Percentiles rank a stretch among this genome's conserved stretches.
Evolutionary conservation across 108 stramenopile genomes (phyloP).

Genomic region (Conticribra guillardii): DNA sequence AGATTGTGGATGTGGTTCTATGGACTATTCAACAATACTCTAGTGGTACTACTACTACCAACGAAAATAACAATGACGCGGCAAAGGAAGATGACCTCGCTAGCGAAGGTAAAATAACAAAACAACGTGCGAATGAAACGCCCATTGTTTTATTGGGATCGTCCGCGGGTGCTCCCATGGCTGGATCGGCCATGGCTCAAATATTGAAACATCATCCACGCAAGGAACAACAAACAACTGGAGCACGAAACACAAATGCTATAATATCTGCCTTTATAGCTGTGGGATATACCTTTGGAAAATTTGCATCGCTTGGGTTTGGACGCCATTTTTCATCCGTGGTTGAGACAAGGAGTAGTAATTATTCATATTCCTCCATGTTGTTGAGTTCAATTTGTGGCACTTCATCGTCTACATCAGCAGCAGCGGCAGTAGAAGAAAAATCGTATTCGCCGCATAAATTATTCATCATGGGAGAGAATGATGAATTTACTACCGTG

Average conservation of each 20-base stretch:
- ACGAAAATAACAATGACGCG: too few species aligned
- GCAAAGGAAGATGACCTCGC: too few species aligned
- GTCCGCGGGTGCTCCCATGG: constrained; percentile 34
- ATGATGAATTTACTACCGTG: constrained; percentile 29
- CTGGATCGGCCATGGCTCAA: constrained; percentile 14
- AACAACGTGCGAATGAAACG: neutral
- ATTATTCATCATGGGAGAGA: constrained; percentile 37
- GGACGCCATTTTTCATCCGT: constrained; percentile 32
- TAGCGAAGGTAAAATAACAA: neutral
- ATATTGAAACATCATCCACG: neutral
- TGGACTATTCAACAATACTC: constrained; percentile 16
- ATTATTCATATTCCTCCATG: neutral
- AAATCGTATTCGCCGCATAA: too few species aligned
- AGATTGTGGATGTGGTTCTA: constrained; percentile 28
- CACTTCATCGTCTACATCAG: neutral
- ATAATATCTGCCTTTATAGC: constrained; percentile 24
- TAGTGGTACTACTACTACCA: too few species aligned
- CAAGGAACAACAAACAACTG: neutral
- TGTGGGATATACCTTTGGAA: constrained; percentile 34
- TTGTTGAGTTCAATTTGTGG: constrained; percentile 9
- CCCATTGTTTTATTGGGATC: constrained; percentile 31
- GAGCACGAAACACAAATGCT: neutral
- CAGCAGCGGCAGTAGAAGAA: too few species aligned
- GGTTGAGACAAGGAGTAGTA: too few species aligned
- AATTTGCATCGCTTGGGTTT: constrained; percentile 28